phyloP scores from a whole-genome alignment of 495 filamentous ascomycete species.

The Cladorrhinum samala region DNA sequence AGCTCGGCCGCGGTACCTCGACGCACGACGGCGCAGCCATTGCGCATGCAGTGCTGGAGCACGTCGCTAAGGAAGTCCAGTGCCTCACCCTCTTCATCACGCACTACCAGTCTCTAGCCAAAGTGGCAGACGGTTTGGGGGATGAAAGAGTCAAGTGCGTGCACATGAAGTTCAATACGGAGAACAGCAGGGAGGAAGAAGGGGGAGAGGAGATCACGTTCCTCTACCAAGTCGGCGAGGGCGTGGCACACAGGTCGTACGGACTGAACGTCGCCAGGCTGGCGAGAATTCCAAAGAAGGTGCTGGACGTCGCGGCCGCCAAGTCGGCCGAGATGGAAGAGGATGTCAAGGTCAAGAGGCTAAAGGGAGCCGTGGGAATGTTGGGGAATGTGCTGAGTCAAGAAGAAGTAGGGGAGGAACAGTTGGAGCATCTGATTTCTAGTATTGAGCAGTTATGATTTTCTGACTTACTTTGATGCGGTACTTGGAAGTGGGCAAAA shows the following conservation, averaged over 20 bases:
- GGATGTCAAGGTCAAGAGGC: constrained; percentile 54
- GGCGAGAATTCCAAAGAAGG: constrained; percentile 68
- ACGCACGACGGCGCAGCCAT: constrained; percentile 97
- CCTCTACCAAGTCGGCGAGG: constrained; percentile 75
- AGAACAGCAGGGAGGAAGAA: constrained; percentile 20
- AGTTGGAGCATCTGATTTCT: constrained; percentile 41
- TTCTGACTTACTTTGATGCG: no score
- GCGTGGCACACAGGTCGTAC: constrained; percentile 88
- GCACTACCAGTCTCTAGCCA: constrained; percentile 83
- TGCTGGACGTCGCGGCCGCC: constrained; percentile 68
- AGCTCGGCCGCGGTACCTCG: constrained; percentile 84
- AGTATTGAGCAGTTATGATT: constrained; percentile 47
- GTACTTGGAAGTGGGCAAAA: no score
- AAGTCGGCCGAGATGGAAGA: constrained; percentile 81
- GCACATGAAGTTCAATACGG: constrained; percentile 65
- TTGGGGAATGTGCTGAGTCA: constrained; percentile 35
- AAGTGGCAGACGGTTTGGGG: constrained; percentile 60
- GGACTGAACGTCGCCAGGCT: constrained; percentile 88
- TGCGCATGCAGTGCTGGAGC: constrained; percentile 81
- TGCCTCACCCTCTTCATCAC: constrained; percentile 92
- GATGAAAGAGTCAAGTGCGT: constrained; percentile 61
- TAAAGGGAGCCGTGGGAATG: constrained; percentile 42
- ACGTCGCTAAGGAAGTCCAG: constrained; percentile 65
- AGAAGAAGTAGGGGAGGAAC: constrained; percentile 18
- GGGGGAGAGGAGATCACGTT: constrained; percentile 59